Conservation (phyloP, 345 rosid genomes). For the Kandelia obovata region DNA sequence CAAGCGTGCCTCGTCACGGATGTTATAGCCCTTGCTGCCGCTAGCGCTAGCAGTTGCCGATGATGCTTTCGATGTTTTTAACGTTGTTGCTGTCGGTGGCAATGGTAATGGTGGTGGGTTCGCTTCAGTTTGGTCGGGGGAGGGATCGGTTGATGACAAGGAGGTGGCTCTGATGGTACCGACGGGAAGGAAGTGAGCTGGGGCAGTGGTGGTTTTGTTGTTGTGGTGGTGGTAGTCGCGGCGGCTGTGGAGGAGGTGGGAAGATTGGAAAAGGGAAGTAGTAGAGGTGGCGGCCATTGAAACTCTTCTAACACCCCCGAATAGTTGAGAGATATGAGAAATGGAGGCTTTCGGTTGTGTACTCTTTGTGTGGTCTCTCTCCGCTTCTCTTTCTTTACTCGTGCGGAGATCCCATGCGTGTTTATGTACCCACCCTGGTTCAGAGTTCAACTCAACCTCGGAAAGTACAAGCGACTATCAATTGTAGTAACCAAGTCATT, state of each 20-base stretch:
- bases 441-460: no score
- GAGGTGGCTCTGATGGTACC: slow-evolving; percentile 12
- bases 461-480: no score
- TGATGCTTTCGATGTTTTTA: no score
- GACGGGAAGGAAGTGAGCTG: slow-evolving; percentile 11
- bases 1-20: slow-evolving; percentile 56
- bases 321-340: no score
- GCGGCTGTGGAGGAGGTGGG: slow-evolving; percentile 5
- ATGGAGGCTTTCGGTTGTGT: no score
- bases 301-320: no score
- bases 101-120: slow-evolving; percentile 5
- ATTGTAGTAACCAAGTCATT: no score
- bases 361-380: no score
- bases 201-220: background rate
- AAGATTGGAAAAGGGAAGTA: slow-evolving; percentile 14
- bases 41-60: no score
- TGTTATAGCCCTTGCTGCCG: slow-evolving; percentile 21
- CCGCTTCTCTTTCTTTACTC: no score
- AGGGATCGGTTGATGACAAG: slow-evolving; percentile 6
- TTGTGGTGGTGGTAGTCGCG: background rate
- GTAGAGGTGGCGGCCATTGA: slow-evolving; percentile 36
- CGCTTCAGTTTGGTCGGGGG: background rate
- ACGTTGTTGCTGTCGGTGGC: background rate
- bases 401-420: no score
- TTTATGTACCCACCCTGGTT: no score